Percentiles rank a stretch among this genome's conserved stretches.
phyloP scores from a whole-genome alignment of 179 eudicot genomes.

The Silene noctiflora region DNA sequence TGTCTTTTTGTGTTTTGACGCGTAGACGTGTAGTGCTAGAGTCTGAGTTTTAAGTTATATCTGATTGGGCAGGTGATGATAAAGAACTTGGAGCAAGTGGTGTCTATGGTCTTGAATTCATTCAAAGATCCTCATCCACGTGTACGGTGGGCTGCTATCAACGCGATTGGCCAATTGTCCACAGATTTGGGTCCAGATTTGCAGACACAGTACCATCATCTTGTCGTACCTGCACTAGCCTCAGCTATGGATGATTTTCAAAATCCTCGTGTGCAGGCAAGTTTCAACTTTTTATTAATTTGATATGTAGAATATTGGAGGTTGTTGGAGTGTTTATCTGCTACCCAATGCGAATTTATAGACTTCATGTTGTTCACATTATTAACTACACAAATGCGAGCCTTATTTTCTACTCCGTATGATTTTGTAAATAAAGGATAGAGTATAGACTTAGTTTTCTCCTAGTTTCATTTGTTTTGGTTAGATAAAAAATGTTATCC shows the following conservation, averaged over 20 bases:
- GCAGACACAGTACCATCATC: conserved; percentile 79
- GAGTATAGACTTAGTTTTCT: background rate
- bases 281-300: conserved; percentile 6
- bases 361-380: background rate
- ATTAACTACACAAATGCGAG: background rate
- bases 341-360: background rate
- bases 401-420: background rate
- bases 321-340: background rate
- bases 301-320: background rate
- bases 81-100: conserved; percentile 79
- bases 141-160: conserved; percentile 98
- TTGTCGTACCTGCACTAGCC: conserved; percentile 83
- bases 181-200: conserved; percentile 95
- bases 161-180: conserved; percentile 93
- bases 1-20: background rate
- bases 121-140: conserved; percentile 94
- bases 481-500: background rate
- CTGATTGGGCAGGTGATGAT: conserved; percentile 64
- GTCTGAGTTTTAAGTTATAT: background rate
- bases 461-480: background rate
- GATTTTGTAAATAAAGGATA: background rate
- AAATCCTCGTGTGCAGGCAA: conserved; percentile 95
- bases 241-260: conserved; percentile 91
- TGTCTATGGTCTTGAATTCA: conserved; percentile 79
- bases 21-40: background rate